Conservation (phyloP, 2,329 filamentous ascomycete genomes). For the Aspergillus oerlinghausenensis region DNA sequence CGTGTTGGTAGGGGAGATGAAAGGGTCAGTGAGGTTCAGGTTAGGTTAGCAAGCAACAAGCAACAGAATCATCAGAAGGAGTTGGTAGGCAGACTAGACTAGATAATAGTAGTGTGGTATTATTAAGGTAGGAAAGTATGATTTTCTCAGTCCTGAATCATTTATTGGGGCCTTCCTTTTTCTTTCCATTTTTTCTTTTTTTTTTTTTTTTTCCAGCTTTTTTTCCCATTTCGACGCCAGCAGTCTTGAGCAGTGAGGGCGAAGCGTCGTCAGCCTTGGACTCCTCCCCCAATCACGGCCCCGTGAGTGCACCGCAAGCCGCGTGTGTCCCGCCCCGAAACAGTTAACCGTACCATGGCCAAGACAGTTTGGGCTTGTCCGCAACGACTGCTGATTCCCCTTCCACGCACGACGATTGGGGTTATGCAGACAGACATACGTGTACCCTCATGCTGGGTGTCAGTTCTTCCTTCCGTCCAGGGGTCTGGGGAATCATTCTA, state of each 20-base stretch:
- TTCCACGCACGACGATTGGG: neutral
- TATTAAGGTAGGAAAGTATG: neutral
- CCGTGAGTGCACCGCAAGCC: constrained; percentile 29
- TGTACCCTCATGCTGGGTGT: neutral
- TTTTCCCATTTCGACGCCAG: constrained; percentile 6
- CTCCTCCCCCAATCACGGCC: constrained; percentile 31
- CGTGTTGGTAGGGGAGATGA: neutral
- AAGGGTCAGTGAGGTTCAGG: neutral
- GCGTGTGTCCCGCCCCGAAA: constrained; percentile 31
- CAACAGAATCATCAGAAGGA: neutral
- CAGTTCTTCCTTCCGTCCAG: neutral
- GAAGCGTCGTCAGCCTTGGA: constrained; percentile 36
- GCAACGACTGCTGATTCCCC: neutral
- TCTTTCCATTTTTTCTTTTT: neutral
- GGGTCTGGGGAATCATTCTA: neutral
- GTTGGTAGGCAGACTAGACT: no score
- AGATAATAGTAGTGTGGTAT: neutral
- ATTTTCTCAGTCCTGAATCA: neutral
- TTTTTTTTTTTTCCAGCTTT: constrained; percentile 6
- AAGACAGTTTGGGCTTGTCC: constrained; percentile 21
- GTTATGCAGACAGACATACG: neutral
- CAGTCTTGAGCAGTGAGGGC: constrained; percentile 7
- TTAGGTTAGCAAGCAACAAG: neutral
- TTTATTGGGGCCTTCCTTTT: neutral
- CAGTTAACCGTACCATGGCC: constrained; percentile 24